Percentiles rank a stretch among this genome's conserved stretches.
These are phyloP conservation scores for Schwanniomyces polymorphus DNA, from an alignment of 805 yeast genomes.

Conservation along the genomic window DNA sequence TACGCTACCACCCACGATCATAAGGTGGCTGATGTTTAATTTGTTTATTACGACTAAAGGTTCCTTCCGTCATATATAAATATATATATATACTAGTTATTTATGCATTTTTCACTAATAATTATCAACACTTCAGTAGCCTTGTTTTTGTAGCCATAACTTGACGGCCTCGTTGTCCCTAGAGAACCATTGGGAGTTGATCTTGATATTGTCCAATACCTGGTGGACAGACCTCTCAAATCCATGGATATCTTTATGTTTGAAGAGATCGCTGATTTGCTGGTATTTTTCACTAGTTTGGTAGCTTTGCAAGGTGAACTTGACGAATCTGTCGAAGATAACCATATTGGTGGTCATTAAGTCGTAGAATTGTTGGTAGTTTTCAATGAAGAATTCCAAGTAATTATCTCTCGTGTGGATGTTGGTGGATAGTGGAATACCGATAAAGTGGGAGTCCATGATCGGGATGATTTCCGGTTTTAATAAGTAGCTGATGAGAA, in stretches of 20 bases:
- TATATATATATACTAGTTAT: background rate
- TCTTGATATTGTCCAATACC: constrained; percentile 53
- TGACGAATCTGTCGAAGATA: constrained; percentile 48
- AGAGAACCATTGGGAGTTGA: constrained; percentile 51
- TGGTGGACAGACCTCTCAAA: constrained; percentile 60
- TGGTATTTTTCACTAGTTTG: constrained; percentile 32
- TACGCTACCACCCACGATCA: constrained; percentile 85
- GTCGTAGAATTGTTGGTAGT: constrained; percentile 46
- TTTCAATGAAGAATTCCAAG: constrained; percentile 50
- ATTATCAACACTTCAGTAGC: background rate
- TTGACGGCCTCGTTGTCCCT: constrained; percentile 44
- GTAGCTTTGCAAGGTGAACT: constrained; percentile 38
- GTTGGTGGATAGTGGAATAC: constrained; percentile 48
- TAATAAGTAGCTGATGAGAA: constrained; percentile 39
- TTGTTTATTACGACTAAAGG: constrained; percentile 1
- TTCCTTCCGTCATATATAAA: background rate
- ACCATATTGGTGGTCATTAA: constrained; percentile 51
- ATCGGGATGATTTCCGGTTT: constrained; percentile 47
- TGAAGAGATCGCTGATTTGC: constrained; percentile 31
- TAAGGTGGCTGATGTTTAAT: constrained; percentile 29
- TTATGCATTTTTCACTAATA: background rate
- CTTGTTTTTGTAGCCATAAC: constrained; percentile 39
- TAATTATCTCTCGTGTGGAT: constrained; percentile 39
- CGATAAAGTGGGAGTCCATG: constrained; percentile 61
- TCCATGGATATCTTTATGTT: constrained; percentile 35